phyloP scores from a whole-genome alignment of 305 asterid species.

The Salvia sclarea region DNA sequence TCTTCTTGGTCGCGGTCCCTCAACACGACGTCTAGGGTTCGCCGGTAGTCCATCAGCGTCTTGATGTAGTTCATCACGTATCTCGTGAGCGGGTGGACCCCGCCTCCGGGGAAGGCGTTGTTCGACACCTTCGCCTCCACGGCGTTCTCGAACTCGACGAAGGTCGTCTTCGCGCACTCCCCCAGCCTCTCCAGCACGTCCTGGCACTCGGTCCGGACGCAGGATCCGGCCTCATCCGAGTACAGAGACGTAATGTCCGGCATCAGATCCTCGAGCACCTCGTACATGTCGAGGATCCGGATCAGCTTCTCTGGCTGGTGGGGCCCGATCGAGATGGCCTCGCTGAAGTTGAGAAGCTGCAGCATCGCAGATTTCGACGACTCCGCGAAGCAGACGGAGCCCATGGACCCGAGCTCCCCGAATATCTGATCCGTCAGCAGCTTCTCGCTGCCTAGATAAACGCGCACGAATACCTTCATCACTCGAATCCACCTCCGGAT shows the following conservation, averaged over 20 bases:
- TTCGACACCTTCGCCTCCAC: slow-evolving; percentile 64
- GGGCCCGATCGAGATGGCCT: slow-evolving; percentile 84
- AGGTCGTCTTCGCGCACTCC: slow-evolving; percentile 71
- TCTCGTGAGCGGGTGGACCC: slow-evolving; percentile 77
- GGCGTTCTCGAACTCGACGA: slow-evolving; percentile 76
- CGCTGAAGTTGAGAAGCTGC: slow-evolving; percentile 79
- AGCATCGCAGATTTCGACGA: slow-evolving; percentile 68
- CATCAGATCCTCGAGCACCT: slow-evolving; percentile 69
- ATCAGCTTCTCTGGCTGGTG: slow-evolving; percentile 84
- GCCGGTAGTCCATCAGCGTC: slow-evolving; percentile 65
- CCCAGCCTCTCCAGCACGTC: slow-evolving; percentile 64
- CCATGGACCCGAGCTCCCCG: slow-evolving; percentile 58
- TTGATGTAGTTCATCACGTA: slow-evolving; percentile 90
- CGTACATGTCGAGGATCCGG: slow-evolving; percentile 86
- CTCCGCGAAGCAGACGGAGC: slow-evolving; percentile 64
- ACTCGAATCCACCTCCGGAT: slow-evolving; percentile 90
- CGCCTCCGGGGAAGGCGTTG: slow-evolving; percentile 75
- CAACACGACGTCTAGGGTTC: slow-evolving; percentile 66
- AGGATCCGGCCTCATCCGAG: slow-evolving; percentile 52
- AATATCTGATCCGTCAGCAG: slow-evolving; percentile 78
- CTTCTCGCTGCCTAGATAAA: slow-evolving; percentile 80
- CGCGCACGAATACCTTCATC: slow-evolving; percentile 84
- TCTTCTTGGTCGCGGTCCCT: slow-evolving; percentile 47
- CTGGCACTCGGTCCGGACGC: slow-evolving; percentile 58
- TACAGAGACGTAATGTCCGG: slow-evolving; percentile 60